A percentile compares a stretch with the other conserved stretches of the same genome.
Evolutionary conservation across 441 rosid genomes (phyloP).

Genomic region (Capsella rubella): DNA sequence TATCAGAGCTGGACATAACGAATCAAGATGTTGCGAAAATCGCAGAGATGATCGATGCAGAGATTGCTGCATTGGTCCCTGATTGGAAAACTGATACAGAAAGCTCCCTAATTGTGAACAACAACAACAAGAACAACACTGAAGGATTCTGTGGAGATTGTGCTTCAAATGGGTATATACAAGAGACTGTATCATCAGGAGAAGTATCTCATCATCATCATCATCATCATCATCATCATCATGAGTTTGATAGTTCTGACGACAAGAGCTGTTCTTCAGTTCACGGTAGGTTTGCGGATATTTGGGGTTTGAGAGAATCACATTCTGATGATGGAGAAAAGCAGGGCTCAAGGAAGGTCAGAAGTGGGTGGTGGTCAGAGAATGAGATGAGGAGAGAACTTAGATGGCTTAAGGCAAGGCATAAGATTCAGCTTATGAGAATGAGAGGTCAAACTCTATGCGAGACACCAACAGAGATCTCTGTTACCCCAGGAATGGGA

Average conservation of each 20-base stretch:
- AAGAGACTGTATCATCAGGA: constrained; percentile 58
- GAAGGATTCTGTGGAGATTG: constrained; percentile 55
- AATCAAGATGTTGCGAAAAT: constrained; percentile 83
- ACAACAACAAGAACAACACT: constrained; percentile 19
- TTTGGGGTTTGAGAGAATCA: constrained; percentile 72
- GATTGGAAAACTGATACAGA: constrained; percentile 61
- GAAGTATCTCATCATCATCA: constrained; percentile 40
- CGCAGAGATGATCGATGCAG: constrained; percentile 92
- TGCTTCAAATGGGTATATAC: constrained; percentile 51
- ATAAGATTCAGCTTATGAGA: constrained; percentile 65
- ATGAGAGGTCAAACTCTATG: constrained; percentile 52
- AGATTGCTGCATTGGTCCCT: constrained; percentile 75
- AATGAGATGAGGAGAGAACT: constrained; percentile 71
- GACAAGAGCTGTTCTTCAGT: constrained; percentile 54
- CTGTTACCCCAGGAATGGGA: constrained; percentile 36
- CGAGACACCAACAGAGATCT: constrained; percentile 35
- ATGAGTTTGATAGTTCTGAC: constrained; percentile 54
- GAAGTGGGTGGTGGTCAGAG: constrained; percentile 46
- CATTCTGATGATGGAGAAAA: constrained; percentile 40
- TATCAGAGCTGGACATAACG: constrained; percentile 77
- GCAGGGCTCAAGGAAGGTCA: constrained; percentile 20
- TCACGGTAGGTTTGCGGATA: constrained; percentile 80
- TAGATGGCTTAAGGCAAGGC: constrained; percentile 92
- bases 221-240: constrained; percentile 44
- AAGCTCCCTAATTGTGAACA: constrained; percentile 34